Conservation (phyloP, 2,329 filamentous ascomycete species). For the Neurospora sp. region DNA sequence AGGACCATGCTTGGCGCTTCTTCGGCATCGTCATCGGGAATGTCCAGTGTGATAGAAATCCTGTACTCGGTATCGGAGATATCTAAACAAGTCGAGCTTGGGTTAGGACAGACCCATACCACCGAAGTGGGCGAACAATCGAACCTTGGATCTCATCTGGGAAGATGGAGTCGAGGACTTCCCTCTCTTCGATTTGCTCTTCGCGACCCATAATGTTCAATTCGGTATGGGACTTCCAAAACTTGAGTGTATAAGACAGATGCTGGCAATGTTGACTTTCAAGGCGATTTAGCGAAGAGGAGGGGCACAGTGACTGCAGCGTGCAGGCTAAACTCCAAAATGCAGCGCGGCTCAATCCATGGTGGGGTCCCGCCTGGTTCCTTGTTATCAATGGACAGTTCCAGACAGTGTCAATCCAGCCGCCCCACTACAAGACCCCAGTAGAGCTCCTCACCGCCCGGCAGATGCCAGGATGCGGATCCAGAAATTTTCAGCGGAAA, state of each 20-base stretch:
- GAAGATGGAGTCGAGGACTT: constrained; percentile 97
- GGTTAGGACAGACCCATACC: not conserved
- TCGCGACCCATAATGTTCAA: constrained; percentile 53
- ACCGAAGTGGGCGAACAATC: constrained; percentile 1
- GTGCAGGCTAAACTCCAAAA: not conserved
- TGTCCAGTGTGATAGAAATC: constrained; percentile 76
- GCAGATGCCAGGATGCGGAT: constrained; percentile 1
- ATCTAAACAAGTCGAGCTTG: constrained; percentile 41
- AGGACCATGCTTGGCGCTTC: constrained; percentile 67
- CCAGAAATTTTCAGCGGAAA: constrained; percentile 8
- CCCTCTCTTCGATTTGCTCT: constrained; percentile 90
- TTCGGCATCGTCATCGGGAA: constrained; percentile 50
- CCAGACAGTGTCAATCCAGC: not conserved
- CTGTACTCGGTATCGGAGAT: constrained; percentile 84
- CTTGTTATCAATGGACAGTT: not conserved
- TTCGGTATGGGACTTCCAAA: constrained; percentile 8
- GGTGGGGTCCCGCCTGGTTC: not conserved
- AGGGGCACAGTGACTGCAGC: constrained; percentile 1
- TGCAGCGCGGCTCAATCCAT: not conserved
- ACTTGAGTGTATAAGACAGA: not conserved
- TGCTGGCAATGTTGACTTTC: not conserved
- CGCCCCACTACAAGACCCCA: not conserved
- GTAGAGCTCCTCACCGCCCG: constrained; percentile 4
- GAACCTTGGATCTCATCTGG: constrained; percentile 90
- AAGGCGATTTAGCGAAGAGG: not conserved